Evolutionary conservation across 352 stramenopile genomes (phyloP), one percentile per base, ranked within the genome.

Genomic region (Pythium myriotylum): DNA sequence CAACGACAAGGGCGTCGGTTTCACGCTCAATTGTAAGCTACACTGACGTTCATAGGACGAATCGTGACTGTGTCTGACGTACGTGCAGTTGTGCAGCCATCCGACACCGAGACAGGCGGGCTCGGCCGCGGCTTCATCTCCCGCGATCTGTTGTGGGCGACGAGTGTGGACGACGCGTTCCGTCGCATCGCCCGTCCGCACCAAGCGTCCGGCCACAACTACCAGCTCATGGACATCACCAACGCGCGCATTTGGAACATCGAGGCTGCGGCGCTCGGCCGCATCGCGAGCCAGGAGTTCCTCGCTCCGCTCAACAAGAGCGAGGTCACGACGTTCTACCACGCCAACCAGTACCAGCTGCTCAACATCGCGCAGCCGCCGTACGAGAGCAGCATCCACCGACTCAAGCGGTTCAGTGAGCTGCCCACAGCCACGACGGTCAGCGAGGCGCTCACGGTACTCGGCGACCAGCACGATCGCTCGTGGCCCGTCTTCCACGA

Each of bases 271-370:
- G 86, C 83, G 2, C 80, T 85, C 22, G 72, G 86, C 51, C 83
- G 81, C 29, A 59, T 81, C 23, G 62, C 65, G 5, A 61, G 84
- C 19, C 70, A 84, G 43, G 77, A 89, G 50, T 79, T 69, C 33
- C 20, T 65, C 0, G 20, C 41, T 17, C 51, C 62, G 7, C 10
- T 26, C 45, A 42, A 59, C 17, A 41, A 19, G n/a, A 52, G 23
- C 14, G 50, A 67, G 1, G 68, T 84, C 5, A 56, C 65, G 1
- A 66, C 76, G 8, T 88, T 81, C 54, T 92, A 88, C 62, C 83
- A 90, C 24, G 77, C 80, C 2, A 92, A 92, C 27, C 83, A 92
- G 65, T 92, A 92, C 54, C 81, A 90, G 64, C 77, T 79, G 1
- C 65, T 92, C 37, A 63, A 73, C 23, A 75, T 90, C 27, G 19